These are phyloP conservation scores for Parafenestella ontariensis DNA, from an alignment of 2,329 filamentous ascomycete species.

Conservation along the genomic window DNA sequence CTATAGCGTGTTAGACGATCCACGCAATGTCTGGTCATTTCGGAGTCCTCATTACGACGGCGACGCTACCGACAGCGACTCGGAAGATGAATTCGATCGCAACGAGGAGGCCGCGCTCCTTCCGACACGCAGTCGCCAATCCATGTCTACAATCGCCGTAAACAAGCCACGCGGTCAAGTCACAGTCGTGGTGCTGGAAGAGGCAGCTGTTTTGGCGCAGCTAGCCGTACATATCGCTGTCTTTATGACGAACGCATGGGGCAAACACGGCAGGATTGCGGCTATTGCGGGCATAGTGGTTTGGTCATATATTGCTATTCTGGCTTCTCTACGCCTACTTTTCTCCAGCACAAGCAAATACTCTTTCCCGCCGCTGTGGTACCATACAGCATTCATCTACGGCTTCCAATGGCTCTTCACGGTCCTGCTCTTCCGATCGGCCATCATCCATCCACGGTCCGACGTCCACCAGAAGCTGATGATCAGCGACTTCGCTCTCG, in stretches of 20 bases:
- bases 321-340: slow-evolving; percentile 75
- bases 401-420: slow-evolving; percentile 80
- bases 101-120: slow-evolving; percentile 63
- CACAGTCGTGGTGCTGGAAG: slow-evolving; percentile 74
- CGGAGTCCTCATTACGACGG: slow-evolving; percentile 38
- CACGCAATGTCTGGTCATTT: slow-evolving; percentile 49
- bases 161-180: slow-evolving; percentile 79
- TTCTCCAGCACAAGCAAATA: slow-evolving; percentile 65
- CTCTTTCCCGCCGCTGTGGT: slow-evolving; percentile 82
- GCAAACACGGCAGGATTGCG: slow-evolving; percentile 63
- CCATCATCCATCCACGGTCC: slow-evolving; percentile 77
- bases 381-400: slow-evolving; percentile 89
- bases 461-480: slow-evolving; percentile 67
- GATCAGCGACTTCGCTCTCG: slow-evolving; percentile 76
- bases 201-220: slow-evolving; percentile 74
- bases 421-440: slow-evolving; percentile 81
- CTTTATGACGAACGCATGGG: slow-evolving; percentile 67
- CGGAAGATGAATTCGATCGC: slow-evolving; percentile 67
- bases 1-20: slow-evolving; percentile 64
- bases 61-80: slow-evolving; percentile 53
- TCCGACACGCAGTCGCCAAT: slow-evolving; percentile 59
- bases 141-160: slow-evolving; percentile 67
- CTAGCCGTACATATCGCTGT: slow-evolving; percentile 72
- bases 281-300: slow-evolving; percentile 71
- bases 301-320: slow-evolving; percentile 81